Conservation (phyloP, 768 basidiomycete genomes). For the Psilocybe subaeruginosa region DNA sequence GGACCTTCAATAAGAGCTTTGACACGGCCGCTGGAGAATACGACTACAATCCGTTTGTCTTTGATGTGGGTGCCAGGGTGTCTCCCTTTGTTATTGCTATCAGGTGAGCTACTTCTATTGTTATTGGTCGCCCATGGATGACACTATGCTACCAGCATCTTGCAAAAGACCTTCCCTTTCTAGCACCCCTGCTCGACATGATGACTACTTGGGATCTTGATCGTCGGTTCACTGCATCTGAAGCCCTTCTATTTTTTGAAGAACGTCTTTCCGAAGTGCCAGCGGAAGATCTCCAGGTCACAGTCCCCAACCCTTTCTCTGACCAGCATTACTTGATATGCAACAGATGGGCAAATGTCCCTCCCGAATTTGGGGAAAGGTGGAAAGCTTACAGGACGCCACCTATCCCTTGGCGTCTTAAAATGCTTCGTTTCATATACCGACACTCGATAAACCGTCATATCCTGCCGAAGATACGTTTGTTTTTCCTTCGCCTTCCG, state of each 20-base stretch:
- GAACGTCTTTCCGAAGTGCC: background rate
- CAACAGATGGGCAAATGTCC: slow-evolving; percentile 22
- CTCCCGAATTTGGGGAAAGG: slow-evolving; percentile 14
- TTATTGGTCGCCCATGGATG: no score
- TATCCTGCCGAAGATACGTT: background rate
- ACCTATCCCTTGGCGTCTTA: background rate
- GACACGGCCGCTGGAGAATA: background rate
- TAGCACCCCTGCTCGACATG: slow-evolving; percentile 30
- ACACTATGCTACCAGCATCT: background rate
- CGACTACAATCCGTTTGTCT: background rate
- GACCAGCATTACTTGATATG: background rate
- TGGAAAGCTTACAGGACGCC: slow-evolving; percentile 20
- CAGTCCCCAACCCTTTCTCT: background rate
- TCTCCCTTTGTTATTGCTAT: no score
- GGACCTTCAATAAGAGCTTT: background rate
- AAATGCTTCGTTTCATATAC: background rate
- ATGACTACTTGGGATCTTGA: slow-evolving; percentile 27
- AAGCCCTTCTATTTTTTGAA: slow-evolving; percentile 31
- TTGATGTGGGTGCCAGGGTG: background rate
- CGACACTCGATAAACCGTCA: background rate
- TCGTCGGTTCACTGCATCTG: slow-evolving; percentile 26
- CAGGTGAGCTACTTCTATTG: no score
- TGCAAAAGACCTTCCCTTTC: slow-evolving; percentile 2
- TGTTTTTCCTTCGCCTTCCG: background rate
- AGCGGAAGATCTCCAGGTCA: background rate